Evolutionary conservation across 129 eudicot genomes (phyloP).

Genomic region (Heracleum sosnowskyi): DNA sequence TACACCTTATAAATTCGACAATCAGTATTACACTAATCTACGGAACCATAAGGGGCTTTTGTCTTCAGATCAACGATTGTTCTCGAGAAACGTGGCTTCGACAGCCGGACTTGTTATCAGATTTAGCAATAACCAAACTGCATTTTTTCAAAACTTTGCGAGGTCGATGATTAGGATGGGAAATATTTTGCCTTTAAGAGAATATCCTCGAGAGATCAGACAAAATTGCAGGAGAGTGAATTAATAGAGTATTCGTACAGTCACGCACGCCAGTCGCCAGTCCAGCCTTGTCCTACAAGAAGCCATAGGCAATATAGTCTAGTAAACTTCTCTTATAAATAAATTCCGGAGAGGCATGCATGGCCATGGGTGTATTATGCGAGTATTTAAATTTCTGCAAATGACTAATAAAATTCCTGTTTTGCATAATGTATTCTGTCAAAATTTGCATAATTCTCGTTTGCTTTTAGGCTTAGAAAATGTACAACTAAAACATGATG

Average conservation of each 20-base stretch:
- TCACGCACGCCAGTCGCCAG: not conserved
- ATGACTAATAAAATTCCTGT: not conserved
- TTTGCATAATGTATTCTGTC: not conserved
- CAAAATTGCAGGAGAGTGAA: too few species aligned
- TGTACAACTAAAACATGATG: not conserved
- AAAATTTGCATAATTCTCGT: not conserved
- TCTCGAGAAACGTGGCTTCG: constrained; percentile 20
- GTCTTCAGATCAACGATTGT: constrained; percentile 27
- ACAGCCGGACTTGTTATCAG: constrained; percentile 16
- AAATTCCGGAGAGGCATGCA: not conserved
- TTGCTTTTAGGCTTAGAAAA: not conserved
- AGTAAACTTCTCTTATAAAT: not conserved
- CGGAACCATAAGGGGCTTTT: constrained; percentile 26
- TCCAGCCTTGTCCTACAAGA: not conserved
- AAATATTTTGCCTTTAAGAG: constrained; percentile 25
- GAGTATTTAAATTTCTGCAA: not conserved
- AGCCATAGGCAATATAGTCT: not conserved
- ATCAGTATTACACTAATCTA: constrained; percentile 27
- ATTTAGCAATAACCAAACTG: constrained; percentile 22
- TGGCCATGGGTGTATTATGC: not conserved
- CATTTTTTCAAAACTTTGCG: constrained; percentile 28
- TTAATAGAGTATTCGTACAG: too few species aligned
- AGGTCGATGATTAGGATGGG: constrained; percentile 36
- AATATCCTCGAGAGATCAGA: too few species aligned
- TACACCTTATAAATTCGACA: constrained; percentile 26